Evolutionary conservation across 129 eudicot genomes (phyloP).

Genomic region (Flaveria trinervia): DNA sequence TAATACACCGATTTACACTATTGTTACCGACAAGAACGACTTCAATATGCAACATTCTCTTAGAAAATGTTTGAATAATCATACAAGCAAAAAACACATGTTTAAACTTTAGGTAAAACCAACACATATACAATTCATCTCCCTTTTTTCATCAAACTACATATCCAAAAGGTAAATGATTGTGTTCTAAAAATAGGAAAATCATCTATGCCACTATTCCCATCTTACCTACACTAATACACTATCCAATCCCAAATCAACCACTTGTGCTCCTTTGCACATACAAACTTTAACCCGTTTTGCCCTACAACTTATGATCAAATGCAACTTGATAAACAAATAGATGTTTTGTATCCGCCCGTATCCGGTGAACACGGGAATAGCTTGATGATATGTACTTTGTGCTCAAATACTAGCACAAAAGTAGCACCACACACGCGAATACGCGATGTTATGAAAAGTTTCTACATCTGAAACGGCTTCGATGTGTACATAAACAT

Average conservation of each 20-base stretch:
- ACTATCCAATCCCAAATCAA: constrained; percentile 21
- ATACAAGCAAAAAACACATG: neutral
- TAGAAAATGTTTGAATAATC: no score
- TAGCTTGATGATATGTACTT: constrained; percentile 9
- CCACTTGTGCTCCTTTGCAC: constrained; percentile 14
- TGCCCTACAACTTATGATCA: constrained; percentile 12
- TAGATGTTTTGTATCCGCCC: neutral
- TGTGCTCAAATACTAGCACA: neutral
- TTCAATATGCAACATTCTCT: no score
- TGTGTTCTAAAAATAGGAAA: constrained; percentile 35
- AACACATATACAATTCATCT: constrained; percentile 29
- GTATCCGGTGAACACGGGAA: neutral
- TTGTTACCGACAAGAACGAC: no score
- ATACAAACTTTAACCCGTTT: constrained; percentile 22
- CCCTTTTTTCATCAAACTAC: constrained; percentile 17
- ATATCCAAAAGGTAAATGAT: constrained; percentile 18
- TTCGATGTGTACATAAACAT: constrained; percentile 44
- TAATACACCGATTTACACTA: no score
- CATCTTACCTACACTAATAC: constrained; percentile 24
- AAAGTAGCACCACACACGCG: neutral
- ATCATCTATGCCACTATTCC: constrained; percentile 22
- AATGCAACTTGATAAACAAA: constrained; percentile 24
- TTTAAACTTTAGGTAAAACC: constrained; percentile 2
- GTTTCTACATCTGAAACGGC: constrained; percentile 35
- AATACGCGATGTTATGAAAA: neutral